Base-by-base conservation (phyloP, 2,329 filamentous ascomycete species). In the Xylariaceae sp. region DNA sequence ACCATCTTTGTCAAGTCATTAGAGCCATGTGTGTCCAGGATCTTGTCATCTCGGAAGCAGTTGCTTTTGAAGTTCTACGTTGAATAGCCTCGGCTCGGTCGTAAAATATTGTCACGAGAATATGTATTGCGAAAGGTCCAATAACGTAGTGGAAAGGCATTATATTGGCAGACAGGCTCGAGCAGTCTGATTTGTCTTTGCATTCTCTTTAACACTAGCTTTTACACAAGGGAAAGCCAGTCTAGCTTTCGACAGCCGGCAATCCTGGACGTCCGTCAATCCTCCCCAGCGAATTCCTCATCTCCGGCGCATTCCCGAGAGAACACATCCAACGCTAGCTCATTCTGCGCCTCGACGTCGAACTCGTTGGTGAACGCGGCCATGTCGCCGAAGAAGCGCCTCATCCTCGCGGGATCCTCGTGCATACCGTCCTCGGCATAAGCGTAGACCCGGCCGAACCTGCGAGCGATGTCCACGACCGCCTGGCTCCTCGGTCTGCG, bases 361-460 rank as follows among this genome's bases (percentile, higher is more conserved):
- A 67, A 69, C 18, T 69, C 61, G 23, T 73, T 73, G 2, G 68
- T 72, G 45, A 70, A 69, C 4, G 55, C 60, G 3, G 65, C 67
- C 48, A 65, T 64, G 54, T 65, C 53, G 2, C 26, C 56, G 41
- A 73, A 70, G 55, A 71, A 70, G 1, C 14, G 20, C 57, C 48
- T 64, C 64, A 70, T 66, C 37, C 64, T 42, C 14, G 51, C 59
- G 2, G 68, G 67, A 29, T 71, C 64, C 55, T 71, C 67, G 20
- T 71, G 65, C 58, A 73, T 67, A 16, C 56, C 62, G 7, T 65
- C 66, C 32, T 67, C 65, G 1, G 65, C 65, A 41, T 64, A 69
- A 18, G 62, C 65, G 32, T 69, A 70, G 40, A 68, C 54, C 6
- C 67, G 50, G n/a, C 67, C 62, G 44, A 72, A 71, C 54, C 57